These are phyloP conservation scores for Eustoma russellianum DNA, from an alignment of 257 asterid species.

Conservation along the genomic window DNA sequence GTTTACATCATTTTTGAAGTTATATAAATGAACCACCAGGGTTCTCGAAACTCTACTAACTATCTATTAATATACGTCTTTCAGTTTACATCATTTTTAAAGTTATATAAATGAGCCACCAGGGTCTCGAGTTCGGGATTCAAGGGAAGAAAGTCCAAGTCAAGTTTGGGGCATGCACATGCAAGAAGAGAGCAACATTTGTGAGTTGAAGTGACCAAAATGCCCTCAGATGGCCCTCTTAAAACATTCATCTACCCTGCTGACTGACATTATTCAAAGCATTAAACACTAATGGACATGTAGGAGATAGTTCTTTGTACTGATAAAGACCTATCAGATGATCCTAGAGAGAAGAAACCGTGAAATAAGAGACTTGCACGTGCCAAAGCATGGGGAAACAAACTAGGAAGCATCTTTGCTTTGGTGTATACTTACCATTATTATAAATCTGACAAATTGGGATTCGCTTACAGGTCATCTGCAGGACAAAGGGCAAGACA, in stretches of 20 bases:
- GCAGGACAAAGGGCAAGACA: conserved; percentile 15
- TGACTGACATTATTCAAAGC: background rate
- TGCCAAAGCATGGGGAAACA: conserved; percentile 36
- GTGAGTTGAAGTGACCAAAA: conserved; percentile 4
- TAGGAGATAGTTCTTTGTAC: background rate
- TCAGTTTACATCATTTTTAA: too few species aligned
- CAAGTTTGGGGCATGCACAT: too few species aligned
- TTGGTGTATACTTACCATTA: background rate
- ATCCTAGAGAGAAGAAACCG: background rate
- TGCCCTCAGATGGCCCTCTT: background rate
- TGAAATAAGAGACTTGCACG: conserved; percentile 23
- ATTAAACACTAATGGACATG: background rate
- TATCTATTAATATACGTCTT: too few species aligned
- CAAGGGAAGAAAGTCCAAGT: too few species aligned
- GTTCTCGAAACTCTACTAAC: too few species aligned
- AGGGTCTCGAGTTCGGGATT: too few species aligned
- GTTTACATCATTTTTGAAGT: too few species aligned
- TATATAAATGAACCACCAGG: too few species aligned
- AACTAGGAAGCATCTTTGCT: conserved; percentile 12
- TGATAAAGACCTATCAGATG: background rate
- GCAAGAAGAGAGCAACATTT: too few species aligned
- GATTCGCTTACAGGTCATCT: conserved; percentile 9
- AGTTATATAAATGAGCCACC: too few species aligned
- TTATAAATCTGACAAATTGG: conserved; percentile 13
- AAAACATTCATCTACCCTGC: background rate